Base-by-base conservation (phyloP, 495 filamentous ascomycete genomes). In the Clavariopsis aquatica region DNA sequence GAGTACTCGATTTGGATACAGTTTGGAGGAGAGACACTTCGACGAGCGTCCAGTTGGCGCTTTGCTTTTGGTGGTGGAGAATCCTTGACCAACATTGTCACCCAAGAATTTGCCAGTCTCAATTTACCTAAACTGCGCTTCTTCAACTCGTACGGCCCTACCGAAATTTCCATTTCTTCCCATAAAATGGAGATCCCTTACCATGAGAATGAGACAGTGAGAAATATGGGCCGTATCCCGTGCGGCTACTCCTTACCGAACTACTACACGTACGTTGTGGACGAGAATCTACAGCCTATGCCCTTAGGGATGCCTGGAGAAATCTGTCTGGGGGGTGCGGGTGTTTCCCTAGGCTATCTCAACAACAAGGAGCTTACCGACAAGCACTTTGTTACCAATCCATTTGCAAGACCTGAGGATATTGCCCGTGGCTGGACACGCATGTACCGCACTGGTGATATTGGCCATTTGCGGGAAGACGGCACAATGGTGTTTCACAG, bases 381-480 rank as follows among this genome's bases (percentile, higher is more conserved):
- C 20, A 27, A 23, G 12, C 47, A 27, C 20, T 49, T 49, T 22
- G 47, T 49, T 26, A 13, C 20, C 23, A 60, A 34, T n/a, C 57
- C 29, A 31, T 60, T 29, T 27, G 47, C 47, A 9, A 24, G 20
- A 9, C 24, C 47, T 15, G 47, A 49, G 7, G 20, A 24, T 27
- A 24, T 49, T 24, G 9, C 47, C 47, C 20, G 47, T 24, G 47
- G 47, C 20, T 49, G 47, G 47, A 49, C 47, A 6, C 29, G 17
- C 29, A 22, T 49, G 24, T 60, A 60, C 26, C 57, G 57, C 8
- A 49, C 57, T 13, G 57, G 57, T 23, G 57, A 60, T 23, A 27
- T 17, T 10, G 57, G 57, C 5, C 26, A 28, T 15, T 19, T 60
- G 2, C 24, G 24, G 15, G 8, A 22, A 19, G 24, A 60, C 26